phyloP scores from a whole-genome alignment of 352 stramenopile genomes.

The Phytophthora pluvialis region DNA sequence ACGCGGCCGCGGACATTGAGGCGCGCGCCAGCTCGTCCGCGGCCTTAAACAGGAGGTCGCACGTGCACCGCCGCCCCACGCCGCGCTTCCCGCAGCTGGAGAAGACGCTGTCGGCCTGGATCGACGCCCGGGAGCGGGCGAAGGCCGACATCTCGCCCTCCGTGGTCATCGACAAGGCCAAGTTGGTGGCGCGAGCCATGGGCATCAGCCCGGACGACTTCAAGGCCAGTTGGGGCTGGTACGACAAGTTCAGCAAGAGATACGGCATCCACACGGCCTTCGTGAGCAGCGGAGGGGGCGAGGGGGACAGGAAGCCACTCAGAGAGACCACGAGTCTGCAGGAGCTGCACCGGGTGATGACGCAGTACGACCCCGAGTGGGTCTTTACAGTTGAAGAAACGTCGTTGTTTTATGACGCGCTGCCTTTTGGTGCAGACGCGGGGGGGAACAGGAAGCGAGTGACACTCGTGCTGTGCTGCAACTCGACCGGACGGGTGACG shows the following conservation, averaged over 20 bases:
- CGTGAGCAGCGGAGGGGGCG: not conserved
- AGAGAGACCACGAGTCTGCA: constrained; percentile 22
- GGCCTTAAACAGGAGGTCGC: constrained; percentile 16
- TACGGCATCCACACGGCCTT: constrained; percentile 35
- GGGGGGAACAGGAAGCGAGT: constrained; percentile 1
- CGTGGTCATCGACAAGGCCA: constrained; percentile 40
- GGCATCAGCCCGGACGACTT: constrained; percentile 29
- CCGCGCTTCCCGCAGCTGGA: constrained; percentile 39
- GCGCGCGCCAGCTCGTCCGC: constrained; percentile 7
- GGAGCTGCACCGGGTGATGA: constrained; percentile 31
- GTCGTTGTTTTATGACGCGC: constrained; percentile 33
- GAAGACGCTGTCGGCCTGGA: constrained; percentile 28
- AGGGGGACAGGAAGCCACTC: not conserved
- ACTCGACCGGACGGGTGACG: constrained; percentile 28
- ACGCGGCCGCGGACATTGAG: constrained; percentile 24
- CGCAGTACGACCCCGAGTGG: constrained; percentile 34
- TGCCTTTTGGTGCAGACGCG: constrained; percentile 20
- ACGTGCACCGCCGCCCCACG: constrained; percentile 15
- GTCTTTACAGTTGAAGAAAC: constrained; percentile 43
- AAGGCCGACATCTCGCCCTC: constrained; percentile 33
- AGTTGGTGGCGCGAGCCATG: constrained; percentile 27
- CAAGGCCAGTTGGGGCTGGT: constrained; percentile 49
- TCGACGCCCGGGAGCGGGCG: constrained; percentile 29
- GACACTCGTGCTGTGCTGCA: constrained; percentile 37
- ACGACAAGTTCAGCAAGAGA: constrained; percentile 44